phyloP scores from a whole-genome alignment of 257 asterid genomes.

The Solanum chmielewskii region DNA sequence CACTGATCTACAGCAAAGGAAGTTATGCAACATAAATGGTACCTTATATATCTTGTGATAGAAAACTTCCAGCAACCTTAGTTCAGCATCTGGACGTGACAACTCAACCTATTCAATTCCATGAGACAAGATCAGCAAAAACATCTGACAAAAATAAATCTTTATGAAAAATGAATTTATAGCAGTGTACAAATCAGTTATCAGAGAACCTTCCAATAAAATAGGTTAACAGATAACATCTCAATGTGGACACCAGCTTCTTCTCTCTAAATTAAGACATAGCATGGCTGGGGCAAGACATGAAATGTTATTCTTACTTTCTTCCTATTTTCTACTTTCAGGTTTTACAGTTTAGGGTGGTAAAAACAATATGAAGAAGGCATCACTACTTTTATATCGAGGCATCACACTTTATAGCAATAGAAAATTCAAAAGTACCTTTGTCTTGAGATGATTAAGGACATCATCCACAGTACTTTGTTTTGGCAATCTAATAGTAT shows the following conservation, averaged over 20 bases:
- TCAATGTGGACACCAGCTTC: not conserved
- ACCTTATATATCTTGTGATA: conserved; percentile 61
- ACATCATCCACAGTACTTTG: conserved; percentile 47
- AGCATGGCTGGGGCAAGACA: not conserved
- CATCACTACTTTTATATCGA: not conserved
- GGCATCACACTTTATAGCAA: not conserved
- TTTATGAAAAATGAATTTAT: not conserved
- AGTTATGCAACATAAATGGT: not conserved
- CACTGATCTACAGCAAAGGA: not conserved
- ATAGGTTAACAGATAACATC: not conserved
- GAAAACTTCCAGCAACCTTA: conserved; percentile 54
- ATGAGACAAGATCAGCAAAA: not conserved
- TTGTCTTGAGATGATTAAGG: conserved; percentile 35
- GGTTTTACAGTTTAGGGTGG: not conserved
- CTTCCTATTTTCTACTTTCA: not conserved
- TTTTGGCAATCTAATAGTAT: conserved; percentile 36
- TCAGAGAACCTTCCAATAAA: not conserved
- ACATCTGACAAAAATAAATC: not conserved
- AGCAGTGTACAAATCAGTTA: not conserved
- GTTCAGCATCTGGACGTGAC: conserved; percentile 53
- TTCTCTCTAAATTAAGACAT: not conserved
- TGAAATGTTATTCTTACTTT: not conserved
- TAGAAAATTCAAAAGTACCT: conserved; percentile 16
- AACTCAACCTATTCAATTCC: conserved; percentile 31
- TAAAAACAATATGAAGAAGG: not conserved